Conservation (phyloP, 176 grass and related monocot genomes). For the Zoysia pacifica region DNA sequence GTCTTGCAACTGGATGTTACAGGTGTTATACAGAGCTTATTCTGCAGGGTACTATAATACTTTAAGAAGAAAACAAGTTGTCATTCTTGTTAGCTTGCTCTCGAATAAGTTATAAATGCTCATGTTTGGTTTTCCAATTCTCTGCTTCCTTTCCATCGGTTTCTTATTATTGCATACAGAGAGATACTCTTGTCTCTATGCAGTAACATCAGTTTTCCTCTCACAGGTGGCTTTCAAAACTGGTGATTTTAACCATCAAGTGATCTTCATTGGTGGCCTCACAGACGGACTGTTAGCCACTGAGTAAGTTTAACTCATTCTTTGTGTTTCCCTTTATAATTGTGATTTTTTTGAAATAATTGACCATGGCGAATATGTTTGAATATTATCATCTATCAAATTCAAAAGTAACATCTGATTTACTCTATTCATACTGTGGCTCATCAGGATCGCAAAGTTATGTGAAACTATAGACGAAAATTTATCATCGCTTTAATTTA, state of each 20-base stretch:
- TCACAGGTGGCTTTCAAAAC: constrained; percentile 87
- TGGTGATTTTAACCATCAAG: constrained; percentile 90
- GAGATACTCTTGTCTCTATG: neutral
- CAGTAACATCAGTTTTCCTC: constrained; percentile 18
- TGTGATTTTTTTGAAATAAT: constrained; percentile 13
- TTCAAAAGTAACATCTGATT: neutral
- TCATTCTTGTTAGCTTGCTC: neutral
- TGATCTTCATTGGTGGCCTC: constrained; percentile 93
- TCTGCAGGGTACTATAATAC: neutral
- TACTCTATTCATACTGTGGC: neutral
- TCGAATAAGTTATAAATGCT: neutral
- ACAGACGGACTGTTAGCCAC: constrained; percentile 90
- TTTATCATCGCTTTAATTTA: neutral
- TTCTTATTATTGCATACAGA: constrained; percentile 25
- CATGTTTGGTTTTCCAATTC: neutral
- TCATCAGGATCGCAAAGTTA: neutral
- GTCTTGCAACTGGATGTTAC: neutral
- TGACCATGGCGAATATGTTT: constrained; percentile 20
- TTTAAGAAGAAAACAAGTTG: neutral
- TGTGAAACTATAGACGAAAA: neutral
- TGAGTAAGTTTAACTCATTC: constrained; percentile 55
- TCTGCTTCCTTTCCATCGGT: neutral
- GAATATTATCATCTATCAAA: neutral
- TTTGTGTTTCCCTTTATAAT: neutral
- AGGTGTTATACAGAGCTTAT: constrained; percentile 1